Conservation (phyloP, 2,329 filamentous ascomycete genomes). For the Huntiella bhutanensis region DNA sequence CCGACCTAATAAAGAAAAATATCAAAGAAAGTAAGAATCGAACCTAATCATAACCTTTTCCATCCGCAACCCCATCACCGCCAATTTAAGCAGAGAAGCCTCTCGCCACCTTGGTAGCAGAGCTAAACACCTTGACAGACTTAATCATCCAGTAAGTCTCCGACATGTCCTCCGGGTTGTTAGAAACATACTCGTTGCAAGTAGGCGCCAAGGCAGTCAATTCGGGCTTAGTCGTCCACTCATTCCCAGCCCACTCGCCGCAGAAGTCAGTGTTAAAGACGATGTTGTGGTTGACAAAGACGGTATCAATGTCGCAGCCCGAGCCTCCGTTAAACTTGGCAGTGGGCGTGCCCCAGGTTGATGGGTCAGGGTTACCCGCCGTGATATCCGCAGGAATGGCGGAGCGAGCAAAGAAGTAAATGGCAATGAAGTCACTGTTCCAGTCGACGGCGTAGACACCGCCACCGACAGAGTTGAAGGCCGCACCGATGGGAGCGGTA, state of each 20-base stretch:
- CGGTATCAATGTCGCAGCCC: slow-evolving; percentile 48
- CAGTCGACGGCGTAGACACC: slow-evolving; percentile 63
- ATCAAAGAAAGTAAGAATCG: slow-evolving; percentile 1
- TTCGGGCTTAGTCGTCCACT: slow-evolving; percentile 38
- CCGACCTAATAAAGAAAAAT: background rate
- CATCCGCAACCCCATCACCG: background rate
- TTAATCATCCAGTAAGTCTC: slow-evolving; percentile 66
- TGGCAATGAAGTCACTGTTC: slow-evolving; percentile 49
- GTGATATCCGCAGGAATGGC: slow-evolving; percentile 45
- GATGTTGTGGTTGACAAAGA: slow-evolving; percentile 57
- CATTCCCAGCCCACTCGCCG: slow-evolving; percentile 63
- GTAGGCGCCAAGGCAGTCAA: slow-evolving; percentile 42
- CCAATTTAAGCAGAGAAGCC: background rate
- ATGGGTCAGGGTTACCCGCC: slow-evolving; percentile 41
- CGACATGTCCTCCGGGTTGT: slow-evolving; percentile 49
- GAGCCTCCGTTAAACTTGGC: slow-evolving; percentile 48
- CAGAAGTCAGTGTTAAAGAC: slow-evolving; percentile 75
- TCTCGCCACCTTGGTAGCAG: slow-evolving; percentile 2
- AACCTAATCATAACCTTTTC: background rate
- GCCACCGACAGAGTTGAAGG: slow-evolving; percentile 51
- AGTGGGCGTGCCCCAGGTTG: slow-evolving; percentile 47
- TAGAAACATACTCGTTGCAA: slow-evolving; percentile 53
- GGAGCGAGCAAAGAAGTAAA: slow-evolving; percentile 65
- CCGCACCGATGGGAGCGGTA: slow-evolving; percentile 38
- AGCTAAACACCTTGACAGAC: slow-evolving; percentile 40